These are phyloP conservation scores for Globisporangium carolinianum DNA, from an alignment of 352 stramenopile genomes.

Conservation along the genomic window DNA sequence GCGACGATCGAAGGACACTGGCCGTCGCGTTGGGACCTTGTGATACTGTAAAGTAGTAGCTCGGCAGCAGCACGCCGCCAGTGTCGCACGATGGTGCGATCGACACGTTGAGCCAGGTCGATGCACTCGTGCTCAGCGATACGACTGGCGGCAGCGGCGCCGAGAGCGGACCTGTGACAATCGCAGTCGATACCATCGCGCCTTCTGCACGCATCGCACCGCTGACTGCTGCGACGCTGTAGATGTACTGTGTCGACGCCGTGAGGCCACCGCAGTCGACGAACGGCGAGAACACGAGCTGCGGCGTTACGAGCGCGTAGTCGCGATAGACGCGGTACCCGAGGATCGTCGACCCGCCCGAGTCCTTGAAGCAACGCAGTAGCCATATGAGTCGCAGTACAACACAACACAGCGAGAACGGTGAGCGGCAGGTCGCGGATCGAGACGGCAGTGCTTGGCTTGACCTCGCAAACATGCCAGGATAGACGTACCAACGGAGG, in stretches of 20 bases:
- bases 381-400: background rate
- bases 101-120: conserved; percentile 30
- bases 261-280: conserved; percentile 34
- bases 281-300: conserved; percentile 28
- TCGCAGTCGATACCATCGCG: conserved; percentile 16
- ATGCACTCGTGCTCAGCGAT: conserved; percentile 7
- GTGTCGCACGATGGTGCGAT: conserved; percentile 30
- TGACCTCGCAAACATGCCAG: no score
- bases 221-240: conserved; percentile 39
- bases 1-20: conserved; percentile 8
- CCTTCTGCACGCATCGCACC: conserved; percentile 19
- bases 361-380: conserved; percentile 15
- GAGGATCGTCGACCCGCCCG: conserved; percentile 24
- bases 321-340: conserved; percentile 61
- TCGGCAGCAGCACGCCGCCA: conserved; percentile 19
- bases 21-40: background rate
- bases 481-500: conserved; percentile 23
- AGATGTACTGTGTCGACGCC: conserved; percentile 32
- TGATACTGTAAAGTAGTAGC: conserved; percentile 33
- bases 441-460: no score
- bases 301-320: conserved; percentile 27
- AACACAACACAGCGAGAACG: no score
- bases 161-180: conserved; percentile 24
- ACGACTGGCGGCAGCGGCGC: conserved; percentile 21
- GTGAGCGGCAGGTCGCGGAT: no score